Base-by-base conservation (phyloP, 108 stramenopile genomes). In the Conticribra weissflogii region DNA sequence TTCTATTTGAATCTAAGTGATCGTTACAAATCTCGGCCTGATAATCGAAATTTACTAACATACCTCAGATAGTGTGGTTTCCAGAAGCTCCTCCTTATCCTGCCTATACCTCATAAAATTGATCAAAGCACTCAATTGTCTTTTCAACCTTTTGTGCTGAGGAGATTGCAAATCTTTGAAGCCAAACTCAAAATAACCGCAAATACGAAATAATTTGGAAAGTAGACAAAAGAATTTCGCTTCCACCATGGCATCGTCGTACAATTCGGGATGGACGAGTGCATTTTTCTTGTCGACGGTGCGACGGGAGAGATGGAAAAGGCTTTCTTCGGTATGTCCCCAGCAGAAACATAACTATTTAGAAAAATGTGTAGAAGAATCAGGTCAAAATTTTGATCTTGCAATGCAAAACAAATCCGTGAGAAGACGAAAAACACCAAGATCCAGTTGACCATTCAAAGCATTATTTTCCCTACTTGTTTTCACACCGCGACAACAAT, bases 51-150 rank as follows among this genome's bases (percentile, higher is more conserved):
- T 30, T 15, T 47, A 57, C 22, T 32, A 29, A 55, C 64, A 56
- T 29, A 75, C 83, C 54, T 83, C 67, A 3, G 68, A 54, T 24
- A 65, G 54, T 36, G 78, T 85, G 53, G 92, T 71, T 45, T 93
- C 85, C 14, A 65, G 70, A 68, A 90, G 92, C 57, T 91, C 64
- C 8, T 60, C 50, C 59, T 96, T 83, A 56, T 96, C 96, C 55
- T 98, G 95, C 4, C 96, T 85, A 65, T 96, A 98, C 66, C 93
- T 96, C 63, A 89, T 79, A 74, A 98, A 94, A 81, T 99, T 99
- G 63, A 98, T 96, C 27, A 88, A 81, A 12, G 96, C 98, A 44
- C 90, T 91, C 30, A 99, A 79, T 60, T 98, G 96, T 18, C 83
- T 63, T 7, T 86, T 82, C n/a, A 98, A 78, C 21, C 97, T 81